Percentiles rank a stretch among this genome's conserved stretches.
phyloP scores from a whole-genome alignment of 2,329 filamentous ascomycete genomes.

The Fusarium hainanense region DNA sequence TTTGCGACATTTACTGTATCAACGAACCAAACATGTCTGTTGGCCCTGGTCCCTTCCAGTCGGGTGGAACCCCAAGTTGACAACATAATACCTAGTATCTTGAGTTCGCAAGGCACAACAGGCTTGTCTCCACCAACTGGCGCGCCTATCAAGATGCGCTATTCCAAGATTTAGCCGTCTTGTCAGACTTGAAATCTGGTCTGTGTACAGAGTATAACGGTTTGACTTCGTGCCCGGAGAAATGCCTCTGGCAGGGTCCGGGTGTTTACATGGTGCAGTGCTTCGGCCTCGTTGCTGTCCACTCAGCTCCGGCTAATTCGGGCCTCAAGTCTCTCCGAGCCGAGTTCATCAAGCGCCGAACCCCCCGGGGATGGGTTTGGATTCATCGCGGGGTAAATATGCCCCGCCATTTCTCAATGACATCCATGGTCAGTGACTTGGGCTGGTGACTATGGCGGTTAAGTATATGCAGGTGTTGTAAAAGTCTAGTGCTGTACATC shows the following conservation, averaged over 20 bases:
- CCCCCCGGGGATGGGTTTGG: neutral
- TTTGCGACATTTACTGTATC: constrained; percentile 35
- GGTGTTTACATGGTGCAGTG: neutral
- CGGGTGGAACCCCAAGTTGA: constrained; percentile 21
- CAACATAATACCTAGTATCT: constrained; percentile 8
- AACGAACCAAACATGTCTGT: constrained; percentile 25
- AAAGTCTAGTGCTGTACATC: neutral
- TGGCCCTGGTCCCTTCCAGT: constrained; percentile 22
- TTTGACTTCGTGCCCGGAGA: constrained; percentile 4
- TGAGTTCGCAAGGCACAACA: constrained; percentile 28
- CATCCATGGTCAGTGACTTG: constrained; percentile 15
- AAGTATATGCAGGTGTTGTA: neutral
- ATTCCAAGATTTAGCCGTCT: constrained; percentile 28
- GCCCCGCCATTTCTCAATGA: constrained; percentile 13
- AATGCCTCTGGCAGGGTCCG: constrained; percentile 11
- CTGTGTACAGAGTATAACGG: neutral
- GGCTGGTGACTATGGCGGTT: constrained; percentile 19
- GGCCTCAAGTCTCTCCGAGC: constrained; percentile 3
- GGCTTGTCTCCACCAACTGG: constrained; percentile 28
- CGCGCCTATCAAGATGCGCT: constrained; percentile 30
- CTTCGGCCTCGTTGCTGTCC: constrained; percentile 20
- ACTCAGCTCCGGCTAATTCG: constrained; percentile 10
- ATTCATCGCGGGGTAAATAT: constrained; percentile 19
- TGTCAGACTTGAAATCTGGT: constrained; percentile 6
- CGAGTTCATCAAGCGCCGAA: constrained; percentile 8